Evolutionary conservation across 148 eudicot species (phyloP).

Genomic region (Rhododendron vialii): DNA sequence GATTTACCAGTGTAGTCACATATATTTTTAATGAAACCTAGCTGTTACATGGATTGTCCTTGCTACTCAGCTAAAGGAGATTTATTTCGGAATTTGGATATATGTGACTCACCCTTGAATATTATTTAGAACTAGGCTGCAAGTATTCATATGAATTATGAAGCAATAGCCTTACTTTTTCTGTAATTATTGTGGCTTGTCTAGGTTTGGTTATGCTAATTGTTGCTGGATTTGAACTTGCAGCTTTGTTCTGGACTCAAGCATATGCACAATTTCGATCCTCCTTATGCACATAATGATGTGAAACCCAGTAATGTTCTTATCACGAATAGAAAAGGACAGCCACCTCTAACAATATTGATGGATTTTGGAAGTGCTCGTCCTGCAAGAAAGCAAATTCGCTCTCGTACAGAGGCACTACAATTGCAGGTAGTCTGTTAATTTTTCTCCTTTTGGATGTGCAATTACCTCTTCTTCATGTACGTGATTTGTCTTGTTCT

Average conservation of each 20-base stretch:
- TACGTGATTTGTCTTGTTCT: background rate
- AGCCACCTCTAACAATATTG: slow-evolving; percentile 70
- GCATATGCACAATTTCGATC: slow-evolving; percentile 89
- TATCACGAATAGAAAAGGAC: slow-evolving; percentile 72
- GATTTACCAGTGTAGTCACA: background rate
- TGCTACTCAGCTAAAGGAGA: background rate
- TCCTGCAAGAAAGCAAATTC: slow-evolving; percentile 86
- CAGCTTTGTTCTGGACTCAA: slow-evolving; percentile 97
- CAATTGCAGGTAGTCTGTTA: slow-evolving; percentile 63
- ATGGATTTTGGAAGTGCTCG: slow-evolving; percentile 99
- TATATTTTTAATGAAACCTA: background rate
- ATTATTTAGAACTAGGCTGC: background rate
- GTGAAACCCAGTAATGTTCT: slow-evolving; percentile 93
- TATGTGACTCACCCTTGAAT: background rate
- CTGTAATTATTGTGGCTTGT: background rate
- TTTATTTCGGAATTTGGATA: background rate
- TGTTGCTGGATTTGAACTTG: slow-evolving; percentile 4
- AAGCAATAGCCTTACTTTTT: background rate
- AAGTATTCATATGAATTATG: background rate
- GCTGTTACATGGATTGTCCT: background rate
- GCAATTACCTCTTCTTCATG: background rate
- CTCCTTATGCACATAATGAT: slow-evolving; percentile 97
- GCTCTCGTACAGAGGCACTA: slow-evolving; percentile 80
- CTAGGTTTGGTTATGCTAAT: background rate
- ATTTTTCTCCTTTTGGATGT: background rate